Evolutionary conservation across 1,139 yeast genomes (phyloP).

Genomic region (Pichia sp.): DNA sequence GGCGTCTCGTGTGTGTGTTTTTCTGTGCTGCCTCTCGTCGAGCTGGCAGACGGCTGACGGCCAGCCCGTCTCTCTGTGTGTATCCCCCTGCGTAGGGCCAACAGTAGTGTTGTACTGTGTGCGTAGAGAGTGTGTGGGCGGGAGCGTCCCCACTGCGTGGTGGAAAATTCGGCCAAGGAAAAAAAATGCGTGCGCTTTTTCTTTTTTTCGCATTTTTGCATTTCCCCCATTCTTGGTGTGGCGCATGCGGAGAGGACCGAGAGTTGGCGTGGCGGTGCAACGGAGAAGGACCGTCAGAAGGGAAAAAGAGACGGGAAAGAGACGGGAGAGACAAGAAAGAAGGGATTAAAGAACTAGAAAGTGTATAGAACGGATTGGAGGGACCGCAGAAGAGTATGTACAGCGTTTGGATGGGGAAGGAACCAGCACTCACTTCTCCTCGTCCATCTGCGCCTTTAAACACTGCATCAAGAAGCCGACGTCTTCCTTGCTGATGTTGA

Average conservation of each 20-base stretch:
- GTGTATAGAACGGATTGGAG: not conserved
- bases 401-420: not conserved
- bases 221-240: not conserved
- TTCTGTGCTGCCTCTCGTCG: not conserved
- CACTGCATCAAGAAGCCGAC: conserved; percentile 15
- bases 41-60: not conserved
- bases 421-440: not conserved
- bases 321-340: too few relatives aligned
- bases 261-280: too few relatives aligned
- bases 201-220: too few relatives aligned
- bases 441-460: conserved; percentile 16
- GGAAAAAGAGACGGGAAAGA: not conserved
- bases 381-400: not conserved
- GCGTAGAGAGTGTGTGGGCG: not conserved
- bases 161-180: not conserved
- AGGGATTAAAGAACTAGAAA: not conserved
- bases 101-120: not conserved
- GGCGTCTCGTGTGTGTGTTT: not conserved
- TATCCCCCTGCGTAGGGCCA: too few relatives aligned
- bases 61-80: too few relatives aligned
- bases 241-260: not conserved
- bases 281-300: not conserved
- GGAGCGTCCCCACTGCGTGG: too few relatives aligned
- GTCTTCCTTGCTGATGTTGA: conserved; percentile 18
- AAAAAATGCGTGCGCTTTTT: not conserved